phyloP scores from a whole-genome alignment of 2,329 filamentous ascomycete genomes.

The Fusarium bactridioides region DNA sequence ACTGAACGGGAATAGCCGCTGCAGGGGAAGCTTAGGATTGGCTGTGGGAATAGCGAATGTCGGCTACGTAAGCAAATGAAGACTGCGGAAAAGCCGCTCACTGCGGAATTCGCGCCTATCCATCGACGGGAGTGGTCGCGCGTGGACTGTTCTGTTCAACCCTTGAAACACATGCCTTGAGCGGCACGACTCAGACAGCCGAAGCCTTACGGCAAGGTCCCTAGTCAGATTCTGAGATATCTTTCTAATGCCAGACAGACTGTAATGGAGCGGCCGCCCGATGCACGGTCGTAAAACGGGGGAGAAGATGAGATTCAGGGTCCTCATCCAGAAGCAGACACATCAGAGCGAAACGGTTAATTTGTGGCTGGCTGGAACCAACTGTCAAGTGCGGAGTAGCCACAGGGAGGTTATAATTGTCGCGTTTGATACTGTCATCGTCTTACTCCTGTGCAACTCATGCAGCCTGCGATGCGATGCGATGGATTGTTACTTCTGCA shows the following conservation, averaged over 20 bases:
- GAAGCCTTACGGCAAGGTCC: conserved; percentile 4
- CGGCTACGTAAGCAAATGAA: conserved; percentile 25
- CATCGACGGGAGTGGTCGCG: conserved; percentile 11
- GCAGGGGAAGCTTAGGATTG: not conserved
- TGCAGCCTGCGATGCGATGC: not conserved
- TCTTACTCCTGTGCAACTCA: conserved; percentile 18
- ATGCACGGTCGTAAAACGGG: conserved; percentile 2
- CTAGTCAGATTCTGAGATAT: conserved; percentile 1
- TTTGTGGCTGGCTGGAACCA: conserved; percentile 20
- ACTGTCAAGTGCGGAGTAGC: not conserved
- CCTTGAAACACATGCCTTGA: conserved; percentile 12
- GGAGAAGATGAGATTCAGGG: conserved; percentile 12
- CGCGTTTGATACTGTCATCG: not conserved
- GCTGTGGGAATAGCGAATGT: not conserved
- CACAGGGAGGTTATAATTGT: not conserved
- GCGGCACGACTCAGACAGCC: conserved; percentile 25
- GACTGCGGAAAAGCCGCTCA: conserved; percentile 19
- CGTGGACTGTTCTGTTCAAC: not conserved
- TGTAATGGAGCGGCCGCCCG: conserved; percentile 24
- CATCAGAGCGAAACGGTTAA: not conserved
- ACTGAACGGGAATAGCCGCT: conserved; percentile 26
- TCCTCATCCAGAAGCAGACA: conserved; percentile 8
- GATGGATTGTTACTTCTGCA: not conserved
- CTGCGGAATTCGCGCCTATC: conserved; percentile 36
- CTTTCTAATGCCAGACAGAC: not conserved